Conservation (phyloP, 1,284 basidiomycete genomes). For the Ceratobasidium sp. region DNA sequence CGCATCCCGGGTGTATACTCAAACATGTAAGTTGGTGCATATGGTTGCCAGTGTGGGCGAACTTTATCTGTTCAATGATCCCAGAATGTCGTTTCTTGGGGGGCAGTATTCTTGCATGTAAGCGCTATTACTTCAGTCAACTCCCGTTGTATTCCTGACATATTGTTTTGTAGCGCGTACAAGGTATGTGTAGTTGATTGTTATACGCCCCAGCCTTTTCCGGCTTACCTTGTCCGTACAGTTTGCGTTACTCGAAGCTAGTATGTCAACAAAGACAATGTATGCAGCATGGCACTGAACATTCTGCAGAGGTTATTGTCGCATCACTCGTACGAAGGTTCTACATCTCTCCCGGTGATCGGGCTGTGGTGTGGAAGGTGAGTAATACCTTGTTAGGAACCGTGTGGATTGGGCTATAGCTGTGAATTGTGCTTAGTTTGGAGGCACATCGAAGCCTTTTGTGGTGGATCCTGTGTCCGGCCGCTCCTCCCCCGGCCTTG, state of each 20-base stretch:
- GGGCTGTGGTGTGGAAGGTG: conserved; percentile 32
- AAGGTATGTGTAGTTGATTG: conserved; percentile 12
- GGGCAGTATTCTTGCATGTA: conserved; percentile 31
- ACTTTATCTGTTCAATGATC: not conserved
- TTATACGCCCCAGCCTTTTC: not conserved
- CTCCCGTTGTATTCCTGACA: not conserved
- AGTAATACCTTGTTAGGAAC: not conserved
- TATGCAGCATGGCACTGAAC: not conserved
- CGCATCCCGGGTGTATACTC: conserved; percentile 34
- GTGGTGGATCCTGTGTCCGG: conserved; percentile 37
- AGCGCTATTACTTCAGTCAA: not conserved
- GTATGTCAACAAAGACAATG: not conserved
- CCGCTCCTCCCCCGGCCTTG: conserved; percentile 28
- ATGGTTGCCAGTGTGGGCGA: not conserved
- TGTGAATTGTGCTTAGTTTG: conserved; percentile 8
- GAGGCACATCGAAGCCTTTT: conserved; percentile 41
- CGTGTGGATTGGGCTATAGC: not conserved
- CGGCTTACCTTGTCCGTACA: not conserved
- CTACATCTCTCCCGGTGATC: conserved; percentile 32
- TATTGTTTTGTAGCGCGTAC: conserved; percentile 22
- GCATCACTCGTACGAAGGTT: conserved; percentile 30
- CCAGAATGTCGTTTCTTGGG: conserved; percentile 33
- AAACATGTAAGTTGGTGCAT: conserved; percentile 6
- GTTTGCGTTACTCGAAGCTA: conserved; percentile 31
- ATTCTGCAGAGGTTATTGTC: conserved; percentile 25